Evolutionary conservation across 1,284 basidiomycete genomes (phyloP), one percentile per base, ranked within the genome.

Genomic region (Ustilago tritici): DNA sequence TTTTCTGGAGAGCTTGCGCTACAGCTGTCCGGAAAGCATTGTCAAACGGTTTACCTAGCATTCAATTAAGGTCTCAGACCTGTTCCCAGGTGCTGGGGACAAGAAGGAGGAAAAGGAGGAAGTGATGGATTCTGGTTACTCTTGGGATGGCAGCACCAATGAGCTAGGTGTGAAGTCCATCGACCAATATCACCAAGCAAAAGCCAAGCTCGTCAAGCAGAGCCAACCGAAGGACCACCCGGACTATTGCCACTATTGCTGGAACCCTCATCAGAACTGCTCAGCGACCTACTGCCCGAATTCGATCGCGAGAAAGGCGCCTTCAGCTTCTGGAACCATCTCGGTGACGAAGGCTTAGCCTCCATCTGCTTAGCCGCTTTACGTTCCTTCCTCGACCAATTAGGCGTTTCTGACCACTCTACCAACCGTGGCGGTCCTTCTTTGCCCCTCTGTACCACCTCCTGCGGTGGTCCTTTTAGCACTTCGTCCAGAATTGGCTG

Each of bases 361-460:
- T 19, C 10, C 5, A 12, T 12, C 36, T 15, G 14, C 23, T 19
- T 46, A 8, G 36, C 54, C 15, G 15, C 36, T 35, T 52, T 38
- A 17, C 49, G 34, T 3, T 60, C 58, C 3, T n/a, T 35, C 6
- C 15, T 38, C 1, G 41, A 47, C 53, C 61, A 61, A 19, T 43
- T 61, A 31, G 59, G 59, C 6, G 14, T 15, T 4, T 54, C 40
- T n/a, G 50, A 31, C 59, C 59, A 61, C 17, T 61, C 50, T 2
- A 61, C 59, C 14, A 35, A 19, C 9, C 2, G 23, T 23, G 0
- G 15, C 4, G 10, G 4, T 0, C 9, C 2, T 28, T 1, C 23
- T 36, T 54, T 54, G 2, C 12, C 2, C 6, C n/a, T 5, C n/a
- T 46, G 43, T 19, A 19, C 43, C 4, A 19, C 0, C 10, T 19